phyloP scores from a whole-genome alignment of 495 filamentous ascomycete species.

The Trichoderma virens region DNA sequence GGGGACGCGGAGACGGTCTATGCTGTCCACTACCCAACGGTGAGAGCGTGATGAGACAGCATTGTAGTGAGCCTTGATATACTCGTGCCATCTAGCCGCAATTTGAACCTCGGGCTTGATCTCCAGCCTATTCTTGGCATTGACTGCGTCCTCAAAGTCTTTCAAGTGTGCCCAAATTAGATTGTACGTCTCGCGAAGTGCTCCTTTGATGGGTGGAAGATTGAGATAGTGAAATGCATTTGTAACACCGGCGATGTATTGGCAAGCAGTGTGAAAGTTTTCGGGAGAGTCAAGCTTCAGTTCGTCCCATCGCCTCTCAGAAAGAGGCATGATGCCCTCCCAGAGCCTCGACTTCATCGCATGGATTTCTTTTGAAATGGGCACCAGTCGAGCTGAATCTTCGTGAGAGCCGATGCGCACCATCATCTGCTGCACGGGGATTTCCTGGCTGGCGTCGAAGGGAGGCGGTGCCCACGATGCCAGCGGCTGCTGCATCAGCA shows the following conservation, averaged over 20 bases:
- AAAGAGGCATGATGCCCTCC: constrained; percentile 9
- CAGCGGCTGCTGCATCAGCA: background rate
- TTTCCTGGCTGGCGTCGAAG: background rate
- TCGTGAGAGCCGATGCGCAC: background rate
- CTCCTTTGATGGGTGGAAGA: background rate
- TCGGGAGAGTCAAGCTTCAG: background rate
- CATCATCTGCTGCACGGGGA: background rate
- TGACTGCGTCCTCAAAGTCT: background rate
- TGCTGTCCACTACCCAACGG: background rate
- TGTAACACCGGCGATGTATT: background rate
- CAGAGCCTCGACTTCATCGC: constrained; percentile 10
- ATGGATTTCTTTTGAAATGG: background rate
- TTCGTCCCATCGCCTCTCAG: constrained; percentile 7
- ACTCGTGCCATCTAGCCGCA: constrained; percentile 8
- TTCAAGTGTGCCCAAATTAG: background rate
- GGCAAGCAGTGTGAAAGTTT: constrained; percentile 3
- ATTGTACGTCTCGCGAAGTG: constrained; percentile 7
- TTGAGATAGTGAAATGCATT: constrained; percentile 9
- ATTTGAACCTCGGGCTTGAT: background rate
- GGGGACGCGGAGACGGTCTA: background rate
- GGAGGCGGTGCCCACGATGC: constrained; percentile 5
- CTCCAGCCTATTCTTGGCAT: background rate
- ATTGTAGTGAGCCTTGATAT: background rate
- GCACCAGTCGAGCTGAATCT: background rate
- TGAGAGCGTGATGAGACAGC: background rate